Evolutionary conservation across 257 asterid species (phyloP), one percentile per base, ranked within the genome.

Genomic region (Jasminum sambac): DNA sequence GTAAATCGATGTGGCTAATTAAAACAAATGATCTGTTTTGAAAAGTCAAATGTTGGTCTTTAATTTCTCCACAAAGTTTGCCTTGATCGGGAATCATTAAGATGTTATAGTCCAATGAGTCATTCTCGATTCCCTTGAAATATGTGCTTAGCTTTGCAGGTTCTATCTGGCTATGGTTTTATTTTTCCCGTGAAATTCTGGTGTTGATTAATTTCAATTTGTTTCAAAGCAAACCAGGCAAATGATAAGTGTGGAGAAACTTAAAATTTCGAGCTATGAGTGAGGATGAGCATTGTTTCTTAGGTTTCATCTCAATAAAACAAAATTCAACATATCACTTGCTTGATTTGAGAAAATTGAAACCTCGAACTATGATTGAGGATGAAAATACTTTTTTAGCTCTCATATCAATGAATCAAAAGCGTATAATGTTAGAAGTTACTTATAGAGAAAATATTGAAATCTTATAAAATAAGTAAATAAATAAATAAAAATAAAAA

Each of bases 11-110:
- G 42, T 10, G 39, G 58, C 69, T 50, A 40, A 25, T 23, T 30
- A 64, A 67, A 38, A 46, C 44, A 57, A 21, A 70, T 11, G n/a
- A n/a, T 3, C 61, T 43, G 21, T 64, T 68, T 38, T 25, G 34
- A 43, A 63, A 44, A 40, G 19, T 44, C 12, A 58, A 25, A 21
- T 25, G 2, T 55, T 55, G 21, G 0, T 19, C 10, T 55, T 21
- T 19, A 21, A 55, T 21, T 21, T 10, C 26, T 55, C 19, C 10
- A 19, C 34, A 12, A 55, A 21, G 3, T 9, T 55, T 8, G 62
- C 62, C 8, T 30, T 19, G 9, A 21, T 7, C 26, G 8, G 16
- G 34, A 21, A 55, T 55, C 34, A 55, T 48, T 19, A 55, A 55
- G 34, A 55, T 8, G 23, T 55, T 19, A 52, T 19, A 8, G 13